Percentiles rank a stretch among this genome's conserved stretches.
Evolutionary conservation across 2,329 filamentous ascomycete species (phyloP).

Genomic region (Sporothrix phasma): DNA sequence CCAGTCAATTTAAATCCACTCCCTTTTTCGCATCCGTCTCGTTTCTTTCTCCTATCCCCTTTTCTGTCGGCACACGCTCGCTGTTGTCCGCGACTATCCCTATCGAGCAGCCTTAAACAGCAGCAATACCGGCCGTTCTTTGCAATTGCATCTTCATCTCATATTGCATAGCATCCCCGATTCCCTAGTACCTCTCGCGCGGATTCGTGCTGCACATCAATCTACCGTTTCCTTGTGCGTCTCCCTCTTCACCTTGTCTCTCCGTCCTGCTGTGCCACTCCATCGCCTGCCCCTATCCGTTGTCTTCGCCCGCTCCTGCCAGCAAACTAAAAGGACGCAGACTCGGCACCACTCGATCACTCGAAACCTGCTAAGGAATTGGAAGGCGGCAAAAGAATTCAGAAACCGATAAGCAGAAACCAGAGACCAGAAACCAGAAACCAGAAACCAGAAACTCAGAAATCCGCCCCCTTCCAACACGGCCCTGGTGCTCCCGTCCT

Average conservation of each 20-base stretch:
- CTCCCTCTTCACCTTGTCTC: neutral
- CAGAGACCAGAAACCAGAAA: too few species aligned
- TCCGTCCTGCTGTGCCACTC: constrained; percentile 9
- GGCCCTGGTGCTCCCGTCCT: neutral
- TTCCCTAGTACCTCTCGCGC: neutral
- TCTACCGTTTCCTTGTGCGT: too few species aligned
- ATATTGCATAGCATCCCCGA: neutral
- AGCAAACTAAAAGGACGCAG: neutral
- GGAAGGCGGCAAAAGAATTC: neutral
- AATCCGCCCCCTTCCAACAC: neutral
- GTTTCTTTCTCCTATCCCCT: neutral
- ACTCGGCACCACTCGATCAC: neutral
- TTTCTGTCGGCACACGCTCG: neutral
- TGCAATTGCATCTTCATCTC: neutral
- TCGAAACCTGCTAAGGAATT: constrained; percentile 3
- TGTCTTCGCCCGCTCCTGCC: neutral
- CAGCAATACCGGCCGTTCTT: neutral
- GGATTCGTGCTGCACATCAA: neutral
- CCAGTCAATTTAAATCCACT: constrained; percentile 1
- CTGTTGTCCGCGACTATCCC: neutral
- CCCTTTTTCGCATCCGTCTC: neutral
- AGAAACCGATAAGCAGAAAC: neutral
- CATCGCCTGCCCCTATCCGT: neutral
- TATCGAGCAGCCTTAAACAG: constrained; percentile 1
- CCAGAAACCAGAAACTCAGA: neutral